Base-by-base conservation (phyloP, 345 rosid species). In the Leavenworthia alabamica region DNA sequence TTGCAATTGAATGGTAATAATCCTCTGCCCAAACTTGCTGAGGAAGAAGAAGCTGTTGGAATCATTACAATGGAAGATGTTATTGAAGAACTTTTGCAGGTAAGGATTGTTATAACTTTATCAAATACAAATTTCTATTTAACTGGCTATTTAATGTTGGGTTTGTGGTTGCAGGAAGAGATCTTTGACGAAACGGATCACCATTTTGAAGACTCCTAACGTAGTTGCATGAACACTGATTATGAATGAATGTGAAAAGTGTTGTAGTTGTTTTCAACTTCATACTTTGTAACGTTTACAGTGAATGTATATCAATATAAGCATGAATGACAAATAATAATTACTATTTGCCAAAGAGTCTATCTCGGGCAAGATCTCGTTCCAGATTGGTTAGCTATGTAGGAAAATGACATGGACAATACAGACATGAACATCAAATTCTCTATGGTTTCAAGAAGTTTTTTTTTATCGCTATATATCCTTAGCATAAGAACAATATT, bases 61-160 rank as follows among this genome's bases (percentile, higher is more conserved):
- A 62, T 93, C 50, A 87, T 93, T 59, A 89, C 99, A 27, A 93
- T 93, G 99, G 99, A 93, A 73, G 99, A 93, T 78, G 96, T 93
- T 69, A 93, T 93, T 49, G 99, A 93, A 75, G 97, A 93, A 73
- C 92, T 93, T 57, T 68, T 93, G 66, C 97, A 93, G 88, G 99
- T 85, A 67, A 47, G 9, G 12, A 35, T 19, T 58, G 35, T 29
- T 41, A 17, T 33, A 3, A 42, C 9, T 7, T 27, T 53, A 12
- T n/a, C 9, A 37, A 27, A 20, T 11, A 17, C 62, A 13, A 23
- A 9, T 3, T 9, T 31, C 10, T 17, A 9, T 52, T 13, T 68
- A 10, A 35, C 41, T 7, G 24, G 26, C 56, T 51, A 11, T 10
- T 5, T 8, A 33, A 27, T 12, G 19, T 28, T 15, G 8, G 40